Evolutionary conservation across 345 rosid genomes (phyloP).

Genomic region (Aethionema arabicum): DNA sequence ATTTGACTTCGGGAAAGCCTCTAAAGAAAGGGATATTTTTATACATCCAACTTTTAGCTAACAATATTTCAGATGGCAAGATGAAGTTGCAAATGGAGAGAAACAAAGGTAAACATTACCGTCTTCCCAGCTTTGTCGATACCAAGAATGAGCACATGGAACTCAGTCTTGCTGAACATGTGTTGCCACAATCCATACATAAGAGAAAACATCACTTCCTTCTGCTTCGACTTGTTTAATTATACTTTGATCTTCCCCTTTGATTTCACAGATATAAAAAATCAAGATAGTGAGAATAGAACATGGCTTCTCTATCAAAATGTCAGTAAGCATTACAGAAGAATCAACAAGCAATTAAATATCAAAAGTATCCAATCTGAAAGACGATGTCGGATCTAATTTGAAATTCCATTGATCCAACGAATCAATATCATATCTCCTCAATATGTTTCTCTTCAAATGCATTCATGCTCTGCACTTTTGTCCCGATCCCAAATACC

Average conservation of each 20-base stretch:
- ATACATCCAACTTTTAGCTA: not conserved
- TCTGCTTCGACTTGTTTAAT: slow-evolving; percentile 19
- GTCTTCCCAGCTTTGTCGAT: slow-evolving; percentile 97
- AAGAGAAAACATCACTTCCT: slow-evolving; percentile 86
- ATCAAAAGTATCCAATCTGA: not conserved
- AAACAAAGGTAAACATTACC: slow-evolving; percentile 42
- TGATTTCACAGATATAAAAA: slow-evolving; percentile 9
- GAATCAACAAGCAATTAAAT: slow-evolving; percentile 5
- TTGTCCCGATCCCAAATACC: not conserved
- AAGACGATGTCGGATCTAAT: slow-evolving; percentile 1
- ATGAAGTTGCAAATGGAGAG: not conserved
- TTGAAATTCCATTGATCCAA: not conserved
- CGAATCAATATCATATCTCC: slow-evolving; percentile 23
- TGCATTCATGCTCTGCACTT: not conserved
- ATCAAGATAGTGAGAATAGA: slow-evolving; percentile 16
- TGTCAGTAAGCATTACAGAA: slow-evolving; percentile 1
- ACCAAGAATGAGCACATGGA: slow-evolving; percentile 95
- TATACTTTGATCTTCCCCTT: slow-evolving; percentile 1
- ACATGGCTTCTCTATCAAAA: not conserved
- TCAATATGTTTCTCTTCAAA: not conserved
- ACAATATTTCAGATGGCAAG: slow-evolving; percentile 1
- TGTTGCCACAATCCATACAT: slow-evolving; percentile 91
- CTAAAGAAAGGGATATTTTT: not conserved
- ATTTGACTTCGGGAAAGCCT: not conserved
- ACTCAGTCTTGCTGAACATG: slow-evolving; percentile 83